Conservation (phyloP, 164 flowering plant species). For the Chimonanthus praecox region DNA sequence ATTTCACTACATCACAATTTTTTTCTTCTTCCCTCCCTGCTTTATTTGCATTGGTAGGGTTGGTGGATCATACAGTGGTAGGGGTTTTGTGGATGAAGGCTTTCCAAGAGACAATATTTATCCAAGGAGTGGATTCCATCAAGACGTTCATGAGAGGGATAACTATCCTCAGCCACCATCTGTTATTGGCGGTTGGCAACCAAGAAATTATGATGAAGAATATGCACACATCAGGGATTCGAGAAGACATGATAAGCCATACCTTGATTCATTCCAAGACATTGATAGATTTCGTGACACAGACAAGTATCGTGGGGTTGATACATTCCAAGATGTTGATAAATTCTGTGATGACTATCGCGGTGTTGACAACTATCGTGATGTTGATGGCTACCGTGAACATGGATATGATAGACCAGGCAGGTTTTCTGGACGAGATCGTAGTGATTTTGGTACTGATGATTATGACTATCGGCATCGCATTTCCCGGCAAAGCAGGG, state of each 20-base stretch:
- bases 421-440: slow-evolving; percentile 65
- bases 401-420: slow-evolving; percentile 56
- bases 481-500: slow-evolving; percentile 52
- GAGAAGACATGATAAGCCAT: slow-evolving; percentile 68
- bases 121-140: slow-evolving; percentile 55
- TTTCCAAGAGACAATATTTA: slow-evolving; percentile 57
- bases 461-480: slow-evolving; percentile 66
- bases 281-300: slow-evolving; percentile 44
- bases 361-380: slow-evolving; percentile 31
- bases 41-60: slow-evolving; percentile 47
- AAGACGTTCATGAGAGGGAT: slow-evolving; percentile 67
- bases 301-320: slow-evolving; percentile 40
- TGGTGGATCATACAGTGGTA: slow-evolving; percentile 76
- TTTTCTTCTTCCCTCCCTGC: slow-evolving; percentile 17
- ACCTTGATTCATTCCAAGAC: slow-evolving; percentile 48
- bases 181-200: slow-evolving; percentile 60
- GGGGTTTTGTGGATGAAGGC: slow-evolving; percentile 74
- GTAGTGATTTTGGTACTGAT: slow-evolving; percentile 59
- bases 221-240: slow-evolving; percentile 61
- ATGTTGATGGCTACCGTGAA: slow-evolving; percentile 31
- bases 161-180: slow-evolving; percentile 59
- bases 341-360: slow-evolving; percentile 54
- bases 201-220: slow-evolving; percentile 73
- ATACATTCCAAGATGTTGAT: slow-evolving; percentile 42
- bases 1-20: background rate